A percentile compares a stretch with the other conserved stretches of the same genome.
Evolutionary conservation across 2,329 filamentous ascomycete genomes (phyloP).

Genomic region (Epichloe gansuensis): DNA sequence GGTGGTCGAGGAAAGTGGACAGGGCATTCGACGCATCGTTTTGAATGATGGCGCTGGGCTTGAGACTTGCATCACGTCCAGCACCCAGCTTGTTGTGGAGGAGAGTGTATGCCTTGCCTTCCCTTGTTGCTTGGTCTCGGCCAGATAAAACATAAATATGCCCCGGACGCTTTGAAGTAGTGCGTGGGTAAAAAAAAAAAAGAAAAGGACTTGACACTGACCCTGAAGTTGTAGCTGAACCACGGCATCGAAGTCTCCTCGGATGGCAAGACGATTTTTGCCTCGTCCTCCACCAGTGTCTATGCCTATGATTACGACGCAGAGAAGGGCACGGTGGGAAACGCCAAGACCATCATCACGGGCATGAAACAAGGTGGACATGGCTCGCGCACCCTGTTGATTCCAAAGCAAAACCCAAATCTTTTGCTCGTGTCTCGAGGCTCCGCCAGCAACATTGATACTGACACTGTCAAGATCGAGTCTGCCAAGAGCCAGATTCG

Average conservation of each 20-base stretch:
- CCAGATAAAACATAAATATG: no score
- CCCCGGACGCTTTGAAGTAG: no score
- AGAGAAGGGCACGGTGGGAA: slow-evolving; percentile 28
- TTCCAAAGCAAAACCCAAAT: slow-evolving; percentile 37
- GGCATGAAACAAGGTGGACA: slow-evolving; percentile 49
- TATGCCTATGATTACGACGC: slow-evolving; percentile 51
- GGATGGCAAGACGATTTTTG: slow-evolving; percentile 35
- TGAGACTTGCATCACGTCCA: slow-evolving; percentile 18
- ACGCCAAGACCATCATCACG: slow-evolving; percentile 35
- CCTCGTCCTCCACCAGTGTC: slow-evolving; percentile 39
- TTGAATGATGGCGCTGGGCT: slow-evolving; percentile 18
- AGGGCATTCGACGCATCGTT: slow-evolving; percentile 22
- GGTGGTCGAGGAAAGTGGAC: slow-evolving; percentile 18
- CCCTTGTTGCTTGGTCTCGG: no score
- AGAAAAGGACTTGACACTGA: not conserved
- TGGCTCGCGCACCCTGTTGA: slow-evolving; percentile 48
- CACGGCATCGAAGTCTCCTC: slow-evolving; percentile 35
- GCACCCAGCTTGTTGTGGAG: slow-evolving; percentile 16
- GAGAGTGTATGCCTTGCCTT: slow-evolving; percentile 11
- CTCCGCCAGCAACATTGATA: slow-evolving; percentile 46
- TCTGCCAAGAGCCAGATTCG: slow-evolving; percentile 51
- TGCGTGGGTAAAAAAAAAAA: no score
- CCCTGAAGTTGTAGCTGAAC: slow-evolving; percentile 26
- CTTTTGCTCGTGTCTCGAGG: slow-evolving; percentile 51
- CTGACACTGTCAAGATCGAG: slow-evolving; percentile 29